Evolutionary conservation across 176 grass and related monocot species (phyloP), one percentile per base, ranked within the genome.

Genomic region (Paspalum notatum): DNA sequence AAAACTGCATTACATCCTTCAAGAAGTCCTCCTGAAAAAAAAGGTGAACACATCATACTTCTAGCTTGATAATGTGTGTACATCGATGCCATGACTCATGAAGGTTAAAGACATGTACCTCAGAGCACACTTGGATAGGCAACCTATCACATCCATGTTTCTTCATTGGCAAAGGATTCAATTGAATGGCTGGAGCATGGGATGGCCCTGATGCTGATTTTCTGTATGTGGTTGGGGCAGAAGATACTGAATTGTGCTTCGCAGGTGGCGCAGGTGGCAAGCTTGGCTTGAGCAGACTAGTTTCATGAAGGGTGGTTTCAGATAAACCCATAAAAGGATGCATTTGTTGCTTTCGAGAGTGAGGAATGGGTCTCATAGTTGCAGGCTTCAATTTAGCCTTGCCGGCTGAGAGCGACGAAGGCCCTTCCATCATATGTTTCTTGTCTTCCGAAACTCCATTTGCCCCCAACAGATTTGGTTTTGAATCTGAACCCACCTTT

Each of bases 151-250:
- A 99, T 45, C 89, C 92, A 72, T 99, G 96, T 84, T 99, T 99
- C 87, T 95, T 99, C 89, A 99, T 85, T 79, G 92, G 96, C 63
- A 99, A 60, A 58, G 96, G 91, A 85, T 99, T 99, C 52, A 99
- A 75, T 41, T 94, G 85, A 89, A 91, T 90, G 26, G 90, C 78
- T 72, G 91, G 91, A 27, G 56, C 62, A 82, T 94, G 92, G 17
- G 84, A 81, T 10, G 89, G 86, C 45, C 80, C 86, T 27, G 90
- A 91, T 32, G 71, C 74, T 52, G 92, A 91, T 95, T 99, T 99
- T 87, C 88, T 93, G 42, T 94, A 89, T 17, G 86, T 79, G 41
- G 71, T 47, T 41, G 86, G 85, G 49, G 83, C 85, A 65, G 81
- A 77, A 71, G 85, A 81, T 50, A 87, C 72, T 45, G 66, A 56